Percentiles rank a stretch among this genome's conserved stretches.
Evolutionary conservation across 1,139 yeast species (phyloP).

Genomic region (Yamadazyma atmosphaerica): DNA sequence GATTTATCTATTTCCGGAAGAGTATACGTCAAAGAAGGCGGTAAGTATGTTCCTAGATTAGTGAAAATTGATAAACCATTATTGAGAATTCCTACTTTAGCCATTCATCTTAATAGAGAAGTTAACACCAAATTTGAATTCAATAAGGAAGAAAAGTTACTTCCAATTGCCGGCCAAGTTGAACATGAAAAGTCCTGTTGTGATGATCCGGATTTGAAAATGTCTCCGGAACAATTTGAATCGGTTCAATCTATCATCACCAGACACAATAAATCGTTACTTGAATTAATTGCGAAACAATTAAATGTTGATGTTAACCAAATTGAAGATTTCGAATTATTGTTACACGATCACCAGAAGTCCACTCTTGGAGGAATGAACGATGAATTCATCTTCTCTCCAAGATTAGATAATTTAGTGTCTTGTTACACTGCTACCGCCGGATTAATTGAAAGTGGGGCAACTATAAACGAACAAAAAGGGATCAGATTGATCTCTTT

Average conservation of each 20-base stretch:
- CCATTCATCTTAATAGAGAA: constrained; percentile 85
- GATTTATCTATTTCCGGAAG: constrained; percentile 92
- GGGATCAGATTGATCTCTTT: constrained; percentile 74
- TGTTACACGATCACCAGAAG: constrained; percentile 83
- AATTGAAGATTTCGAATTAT: constrained; percentile 87
- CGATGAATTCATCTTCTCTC: constrained; percentile 88
- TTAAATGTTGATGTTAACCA: constrained; percentile 46
- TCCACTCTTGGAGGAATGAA: constrained; percentile 84
- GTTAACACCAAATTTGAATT: constrained; percentile 80
- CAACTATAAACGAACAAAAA: constrained; percentile 38
- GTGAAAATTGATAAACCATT: constrained; percentile 82
- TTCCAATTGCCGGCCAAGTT: constrained; percentile 82
- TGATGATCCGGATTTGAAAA: constrained; percentile 43
- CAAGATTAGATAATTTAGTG: constrained; percentile 89
- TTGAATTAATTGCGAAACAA: constrained; percentile 69
- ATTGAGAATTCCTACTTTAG: constrained; percentile 89
- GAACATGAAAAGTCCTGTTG: constrained; percentile 28
- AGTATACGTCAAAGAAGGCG: constrained; percentile 58
- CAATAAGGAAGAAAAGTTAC: constrained; percentile 82
- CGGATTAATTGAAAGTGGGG: constrained; percentile 62
- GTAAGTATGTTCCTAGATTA: constrained; percentile 59
- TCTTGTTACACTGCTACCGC: constrained; percentile 79
- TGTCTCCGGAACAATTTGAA: constrained; percentile 56
- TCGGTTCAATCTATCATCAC: constrained; percentile 65
- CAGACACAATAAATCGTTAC: constrained; percentile 74